Evolutionary conservation across 257 asterid genomes (phyloP), one percentile per base, ranked within the genome.

Genomic region (Thymus quinquecostatus): DNA sequence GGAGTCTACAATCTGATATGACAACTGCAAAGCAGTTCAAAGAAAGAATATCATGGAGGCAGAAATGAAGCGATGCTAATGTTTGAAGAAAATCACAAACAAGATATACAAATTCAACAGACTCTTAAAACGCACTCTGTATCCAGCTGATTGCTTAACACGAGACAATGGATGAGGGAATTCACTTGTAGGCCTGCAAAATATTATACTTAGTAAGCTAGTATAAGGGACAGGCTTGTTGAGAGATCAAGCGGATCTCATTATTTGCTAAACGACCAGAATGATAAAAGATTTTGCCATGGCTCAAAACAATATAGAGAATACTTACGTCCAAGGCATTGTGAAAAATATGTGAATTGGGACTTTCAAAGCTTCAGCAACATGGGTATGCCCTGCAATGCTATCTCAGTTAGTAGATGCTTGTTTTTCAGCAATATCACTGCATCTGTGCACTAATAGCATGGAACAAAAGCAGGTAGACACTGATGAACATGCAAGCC

Each of bases 261-360:
- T 67, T 68, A 67, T 78, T 32, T 49, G 64, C 48, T 47, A 38
- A 84, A 68, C 21, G 21, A 21, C 55, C 67, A 63, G 64, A 66
- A 73, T 33, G 59, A 79, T 38, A 11, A 76, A 51, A 66, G 33
- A 55, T 38, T 67, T 58, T 21, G 60, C 54, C 56, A 59, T 8
- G 45, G 34, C 75, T 66, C 60, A 61, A 69, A 63, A 78, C 60
- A 41, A 68, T 62, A 54, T 70, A 77, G 78, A 77, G 2, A 67
- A 78, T 78, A 82, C 97, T 89, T 86, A 91, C 97, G 99, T 91
- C 99, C 99, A 94, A n/a, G 97, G 99, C 99, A 94, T 91, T 30
- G 99, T 94, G 82, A 94, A 94, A 76, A 94, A 89, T 82, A 94
- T 94, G 75, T 94, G 99, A 74, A 94, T 76, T 3, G 97, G 97